These are phyloP conservation scores for Urostyla sp. DNA, from an alignment of 73 alveolate species.

Conservation along the genomic window DNA sequence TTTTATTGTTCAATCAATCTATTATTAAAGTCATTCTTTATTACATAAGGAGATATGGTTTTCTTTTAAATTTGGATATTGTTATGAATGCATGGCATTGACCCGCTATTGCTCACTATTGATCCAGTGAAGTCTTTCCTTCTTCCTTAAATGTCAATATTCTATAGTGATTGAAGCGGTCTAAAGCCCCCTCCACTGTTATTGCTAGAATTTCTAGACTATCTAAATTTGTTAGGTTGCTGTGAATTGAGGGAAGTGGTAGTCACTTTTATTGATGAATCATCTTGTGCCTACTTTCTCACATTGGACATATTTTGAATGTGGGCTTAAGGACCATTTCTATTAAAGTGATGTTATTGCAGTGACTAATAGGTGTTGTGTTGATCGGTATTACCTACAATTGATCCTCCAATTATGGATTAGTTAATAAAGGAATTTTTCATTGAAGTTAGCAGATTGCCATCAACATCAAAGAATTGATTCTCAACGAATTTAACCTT, in stretches of 20 bases:
- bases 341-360: no score
- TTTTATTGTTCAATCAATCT: no score
- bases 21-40: slow-evolving; percentile 25
- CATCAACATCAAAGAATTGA: slow-evolving; percentile 45
- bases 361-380: no score
- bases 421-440: slow-evolving; percentile 16
- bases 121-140: slow-evolving; percentile 24
- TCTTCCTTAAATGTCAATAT: neutral
- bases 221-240: no score
- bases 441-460: slow-evolving; percentile 20
- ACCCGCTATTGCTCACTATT: slow-evolving; percentile 11
- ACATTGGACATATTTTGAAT: no score
- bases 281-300: no score
- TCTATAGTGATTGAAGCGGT: slow-evolving; percentile 26
- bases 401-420: neutral
- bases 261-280: no score
- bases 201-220: no score
- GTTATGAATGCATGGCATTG: neutral
- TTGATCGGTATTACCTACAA: slow-evolving; percentile 4
- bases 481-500: slow-evolving; percentile 18
- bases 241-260: no score
- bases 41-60: slow-evolving; percentile 32
- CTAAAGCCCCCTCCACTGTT: slow-evolving; percentile 39
- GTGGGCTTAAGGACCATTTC: no score
- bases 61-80: slow-evolving; percentile 3